Evolutionary conservation across 2,329 filamentous ascomycete species (phyloP), one percentile per base, ranked within the genome.

Genomic region (Hymenoscyphus linearis): DNA sequence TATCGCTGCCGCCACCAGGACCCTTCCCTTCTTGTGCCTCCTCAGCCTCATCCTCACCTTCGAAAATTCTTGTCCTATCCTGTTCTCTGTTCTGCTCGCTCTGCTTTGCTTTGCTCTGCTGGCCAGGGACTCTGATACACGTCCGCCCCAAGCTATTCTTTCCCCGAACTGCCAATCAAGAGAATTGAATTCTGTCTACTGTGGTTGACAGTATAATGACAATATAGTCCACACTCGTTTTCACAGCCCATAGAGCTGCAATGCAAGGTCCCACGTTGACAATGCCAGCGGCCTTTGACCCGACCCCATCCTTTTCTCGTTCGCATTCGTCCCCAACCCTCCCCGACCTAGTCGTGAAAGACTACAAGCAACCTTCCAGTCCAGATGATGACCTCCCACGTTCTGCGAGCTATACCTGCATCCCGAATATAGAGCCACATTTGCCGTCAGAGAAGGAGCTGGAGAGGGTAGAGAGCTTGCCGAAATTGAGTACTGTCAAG

Each of bases 361-460:
- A 73, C 37, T 69, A 69, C 62, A 68, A 67, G 59, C 60, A 44
- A 9, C 26, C 59, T 16, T 53, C 65, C 12, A 58, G 55, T 12
- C 63, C 60, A 13, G 58, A 66, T 56, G 65, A 69, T 31, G 68
- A 71, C 44, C 66, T 85, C 34, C 78, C 79, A 31, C 78, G 82
- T 60, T 79, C 83, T 55, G 83, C 84, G 35, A 86, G 83, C 67
- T 85, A 82, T 72, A 82, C 80, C 54, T 78, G 81, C 65, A 71
- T 85, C n/a, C 77, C 80, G 3, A 73, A 69, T 31, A 70, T 77
- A 55, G 57, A 58, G 34, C 50, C 57, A 47, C 50, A 62, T 63
- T 22, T 67, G 64, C 53, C 56, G 12, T 35, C 64, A 26, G 64
- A 69, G 55, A 66, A 66, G 12, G 61, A 64, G 10, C 16, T 66